Percentiles rank a stretch among this genome's conserved stretches.
Conservation (phyloP, 2,329 filamentous ascomycete genomes). For the Sarocladium kiliense region DNA sequence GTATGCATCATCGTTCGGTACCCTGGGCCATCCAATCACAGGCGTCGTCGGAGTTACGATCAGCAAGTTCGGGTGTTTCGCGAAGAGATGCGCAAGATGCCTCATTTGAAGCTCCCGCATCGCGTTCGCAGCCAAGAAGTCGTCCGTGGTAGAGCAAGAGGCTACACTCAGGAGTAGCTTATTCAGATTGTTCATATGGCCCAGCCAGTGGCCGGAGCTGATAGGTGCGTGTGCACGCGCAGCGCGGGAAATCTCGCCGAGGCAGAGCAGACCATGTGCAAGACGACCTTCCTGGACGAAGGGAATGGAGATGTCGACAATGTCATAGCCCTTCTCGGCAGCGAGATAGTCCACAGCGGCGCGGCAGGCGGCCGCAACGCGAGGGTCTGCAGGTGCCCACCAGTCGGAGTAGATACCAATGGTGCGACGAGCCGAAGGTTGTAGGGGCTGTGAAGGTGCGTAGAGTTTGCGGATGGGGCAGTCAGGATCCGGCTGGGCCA, state of each 20-base stretch:
- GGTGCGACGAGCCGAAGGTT: conserved; percentile 45
- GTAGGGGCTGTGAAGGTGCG: conserved; percentile 45
- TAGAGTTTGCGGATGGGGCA: conserved; percentile 59
- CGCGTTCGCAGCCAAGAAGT: conserved; percentile 68
- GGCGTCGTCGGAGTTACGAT: conserved; percentile 76
- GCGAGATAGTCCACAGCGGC: conserved; percentile 54
- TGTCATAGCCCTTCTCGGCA: conserved; percentile 40
- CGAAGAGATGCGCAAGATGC: conserved; percentile 68
- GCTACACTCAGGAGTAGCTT: conserved; percentile 64
- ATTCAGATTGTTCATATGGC: conserved; percentile 60
- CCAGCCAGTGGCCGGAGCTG: conserved; percentile 40
- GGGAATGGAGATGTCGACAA: conserved; percentile 60
- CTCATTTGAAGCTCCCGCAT: conserved; percentile 73
- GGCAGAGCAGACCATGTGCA: conserved; percentile 72
- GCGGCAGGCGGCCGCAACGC: conserved; percentile 58
- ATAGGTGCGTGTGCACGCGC: conserved; percentile 38
- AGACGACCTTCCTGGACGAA: conserved; percentile 65
- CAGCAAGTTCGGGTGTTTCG: conserved; percentile 66
- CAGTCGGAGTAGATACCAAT: conserved; percentile 64
- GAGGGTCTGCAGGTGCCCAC: conserved; percentile 47
- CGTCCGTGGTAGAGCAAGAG: conserved; percentile 57
- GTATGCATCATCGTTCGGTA: conserved; percentile 54
- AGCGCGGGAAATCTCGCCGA: conserved; percentile 59
- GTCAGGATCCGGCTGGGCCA: conserved; percentile 65
- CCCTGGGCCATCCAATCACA: conserved; percentile 66